Evolutionary conservation across 2,329 filamentous ascomycete species (phyloP).

Genomic region (Magnaporthiopsis incrustans): DNA sequence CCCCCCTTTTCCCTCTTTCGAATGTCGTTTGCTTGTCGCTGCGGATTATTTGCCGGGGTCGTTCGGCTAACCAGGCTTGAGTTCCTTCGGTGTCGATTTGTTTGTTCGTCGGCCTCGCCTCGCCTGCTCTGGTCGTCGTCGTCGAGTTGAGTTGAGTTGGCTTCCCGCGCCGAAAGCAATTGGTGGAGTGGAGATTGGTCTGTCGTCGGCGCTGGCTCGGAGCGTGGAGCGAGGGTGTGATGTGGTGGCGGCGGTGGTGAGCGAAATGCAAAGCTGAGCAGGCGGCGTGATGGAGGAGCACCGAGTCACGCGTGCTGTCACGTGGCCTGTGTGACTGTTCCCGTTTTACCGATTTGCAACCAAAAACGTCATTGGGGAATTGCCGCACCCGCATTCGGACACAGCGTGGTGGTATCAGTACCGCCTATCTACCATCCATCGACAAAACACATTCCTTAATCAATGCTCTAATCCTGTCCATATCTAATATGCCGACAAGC

Average conservation of each 20-base stretch:
- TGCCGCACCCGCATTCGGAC: too few relatives aligned
- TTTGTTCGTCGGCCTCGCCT: background rate
- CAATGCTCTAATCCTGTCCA: background rate
- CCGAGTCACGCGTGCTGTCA: background rate
- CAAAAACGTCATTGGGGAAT: too few relatives aligned
- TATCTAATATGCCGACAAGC: background rate
- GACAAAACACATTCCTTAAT: background rate
- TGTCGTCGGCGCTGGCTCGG: background rate
- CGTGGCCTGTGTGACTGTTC: background rate
- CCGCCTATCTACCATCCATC: background rate
- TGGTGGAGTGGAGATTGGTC: slow-evolving; percentile 6
- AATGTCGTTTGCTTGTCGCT: background rate
- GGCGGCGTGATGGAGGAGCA: background rate
- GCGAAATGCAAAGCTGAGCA: slow-evolving; percentile 1
- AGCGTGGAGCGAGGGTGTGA: background rate
- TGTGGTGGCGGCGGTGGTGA: background rate
- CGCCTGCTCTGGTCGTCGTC: background rate
- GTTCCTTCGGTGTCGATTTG: background rate
- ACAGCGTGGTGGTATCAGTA: too few relatives aligned
- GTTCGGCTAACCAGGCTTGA: background rate
- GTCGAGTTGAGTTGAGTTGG: background rate
- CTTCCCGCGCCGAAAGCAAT: background rate
- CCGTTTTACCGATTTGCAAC: too few relatives aligned
- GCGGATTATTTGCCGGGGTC: background rate
- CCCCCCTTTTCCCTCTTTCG: background rate